A percentile compares a stretch with the other conserved stretches of the same genome.
These are phyloP conservation scores for Fraxinus anomala DNA, from an alignment of 257 asterid species.

Conservation along the genomic window DNA sequence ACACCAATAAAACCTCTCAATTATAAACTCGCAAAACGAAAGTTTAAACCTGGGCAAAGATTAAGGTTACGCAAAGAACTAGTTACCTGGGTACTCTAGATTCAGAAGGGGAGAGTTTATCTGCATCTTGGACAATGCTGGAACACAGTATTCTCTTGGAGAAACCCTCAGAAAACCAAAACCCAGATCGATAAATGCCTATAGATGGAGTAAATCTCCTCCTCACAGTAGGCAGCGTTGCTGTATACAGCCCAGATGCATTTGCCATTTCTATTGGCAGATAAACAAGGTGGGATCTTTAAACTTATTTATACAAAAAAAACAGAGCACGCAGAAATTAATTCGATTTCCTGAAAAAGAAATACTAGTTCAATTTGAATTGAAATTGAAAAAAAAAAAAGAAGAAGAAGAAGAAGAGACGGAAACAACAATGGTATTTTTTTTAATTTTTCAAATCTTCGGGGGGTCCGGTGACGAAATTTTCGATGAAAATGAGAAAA, in stretches of 20 bases:
- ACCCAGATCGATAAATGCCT: slow-evolving; percentile 39
- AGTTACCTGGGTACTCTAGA: slow-evolving; percentile 63
- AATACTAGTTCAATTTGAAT: neutral
- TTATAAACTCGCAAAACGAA: neutral
- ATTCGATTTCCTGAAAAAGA: neutral
- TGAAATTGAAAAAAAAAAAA: neutral
- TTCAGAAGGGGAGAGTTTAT: slow-evolving; percentile 60
- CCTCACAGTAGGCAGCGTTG: slow-evolving; percentile 29
- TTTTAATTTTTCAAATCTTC: neutral
- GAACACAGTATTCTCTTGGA: slow-evolving; percentile 52
- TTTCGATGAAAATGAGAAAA: neutral
- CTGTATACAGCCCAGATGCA: slow-evolving; percentile 44
- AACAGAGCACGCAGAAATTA: neutral
- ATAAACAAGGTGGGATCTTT: slow-evolving; percentile 8
- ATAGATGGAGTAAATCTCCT: slow-evolving; percentile 37
- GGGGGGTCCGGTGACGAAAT: slow-evolving; percentile 3
- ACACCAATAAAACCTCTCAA: neutral
- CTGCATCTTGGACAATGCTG: slow-evolving; percentile 63
- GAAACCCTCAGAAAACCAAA: slow-evolving; percentile 36
- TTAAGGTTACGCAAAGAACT: neutral
- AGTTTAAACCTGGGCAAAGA: slow-evolving; percentile 10
- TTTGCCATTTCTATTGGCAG: slow-evolving; percentile 36
- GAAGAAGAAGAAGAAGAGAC: neutral
- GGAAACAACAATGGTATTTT: slow-evolving; percentile 14
- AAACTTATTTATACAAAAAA: neutral